Evolutionary conservation across 2,329 filamentous ascomycete species (phyloP), one percentile per base, ranked within the genome.

Genomic region (Diaporthe citriasiana): DNA sequence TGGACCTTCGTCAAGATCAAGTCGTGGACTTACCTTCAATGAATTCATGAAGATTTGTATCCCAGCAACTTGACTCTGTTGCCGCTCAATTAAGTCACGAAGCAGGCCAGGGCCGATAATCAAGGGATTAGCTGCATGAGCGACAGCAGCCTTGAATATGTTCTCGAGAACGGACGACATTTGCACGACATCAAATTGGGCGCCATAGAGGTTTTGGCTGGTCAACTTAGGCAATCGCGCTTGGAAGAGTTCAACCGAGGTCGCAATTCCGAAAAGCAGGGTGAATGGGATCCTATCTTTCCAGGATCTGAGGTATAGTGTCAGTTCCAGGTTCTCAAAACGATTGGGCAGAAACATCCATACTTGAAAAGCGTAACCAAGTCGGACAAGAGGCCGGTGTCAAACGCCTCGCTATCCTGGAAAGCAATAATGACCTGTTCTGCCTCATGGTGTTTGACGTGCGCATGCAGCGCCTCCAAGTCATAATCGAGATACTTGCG

Each of bases 321-420:
- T 89, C 87, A 78, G 70, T 56, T 63, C 42, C 71, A 33, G 25
- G 13, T 25, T 42, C 50, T n/a, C 22, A 69, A 27, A 22, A 30
- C 2, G 2, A 25, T 42, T 30, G 0, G n/a, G n/a, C 17, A 45
- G 19, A 9, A 35, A 3, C n/a, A 2, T 10, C 7, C 87, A 65
- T 85, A 93, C 92, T 90, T 89, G 74, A 96, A 87, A 7, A 95
- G 86, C 50, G 88, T 86, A 59, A 96, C 88, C 47, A 95, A 80
- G 73, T 96, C 93, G 1, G 91, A 91, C 17, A 97, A 84, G n/a
- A 97, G 82, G 40, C 85, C 85, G 60, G 90, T 90, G 78, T 95
- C 94, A 79, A 97, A 95, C 0, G 92, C 94, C 82, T 97, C 94
- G 76, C 93, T 95, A 79, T 97, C 94, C 80, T 95, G 92, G 74